Evolutionary conservation across 805 yeast genomes (phyloP), one percentile per base, ranked within the genome.

Genomic region (Yarrowia alimentaria): DNA sequence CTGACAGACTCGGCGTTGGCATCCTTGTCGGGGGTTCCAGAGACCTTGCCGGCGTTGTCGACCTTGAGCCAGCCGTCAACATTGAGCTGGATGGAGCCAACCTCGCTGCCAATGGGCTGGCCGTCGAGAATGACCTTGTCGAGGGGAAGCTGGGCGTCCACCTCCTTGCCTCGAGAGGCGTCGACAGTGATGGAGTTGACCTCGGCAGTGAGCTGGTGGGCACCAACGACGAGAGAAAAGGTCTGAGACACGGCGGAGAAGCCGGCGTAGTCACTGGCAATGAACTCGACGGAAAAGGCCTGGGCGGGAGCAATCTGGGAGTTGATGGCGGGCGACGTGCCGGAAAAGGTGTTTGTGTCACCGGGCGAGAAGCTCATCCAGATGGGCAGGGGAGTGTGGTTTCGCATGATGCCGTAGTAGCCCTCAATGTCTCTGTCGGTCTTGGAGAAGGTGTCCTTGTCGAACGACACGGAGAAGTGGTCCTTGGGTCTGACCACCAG

Each of bases 241-340:
- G 76, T 68, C 3, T 85, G 81, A 56, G 74, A 79, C 3, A 80
- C 81, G 13, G 85, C 89, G 1, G 93, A 70, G 62, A 64, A 89
- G 1, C 94, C 96, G 19, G 67, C 66, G 60, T 79, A 78, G 60
- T 89, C 96, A 1, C 95, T 72, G 1, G 90, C 96, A 52, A 89
- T 80, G 58, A 90, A 75, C 34, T 79, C 73, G 57, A 91, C 80
- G 13, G 77, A 75, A 64, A 79, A 93, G 32, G 72, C 69, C 57
- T 78, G 72, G 31, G 95, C 86, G 9, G 97, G 98, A 1, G 99
- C 99, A 58, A 88, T 83, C 13, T 77, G 74, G 2, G 96, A 85
- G 58, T 86, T 83, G 24, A 86, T 86, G 6, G 83, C 72, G 9
- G 99, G 99, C 1, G 96, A 91, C 1, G 83, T 81, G 24, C 99